A percentile compares a stretch with the other conserved stretches of the same genome.
Evolutionary conservation across 257 asterid species (phyloP).

Genomic region (Solanum chilense): DNA sequence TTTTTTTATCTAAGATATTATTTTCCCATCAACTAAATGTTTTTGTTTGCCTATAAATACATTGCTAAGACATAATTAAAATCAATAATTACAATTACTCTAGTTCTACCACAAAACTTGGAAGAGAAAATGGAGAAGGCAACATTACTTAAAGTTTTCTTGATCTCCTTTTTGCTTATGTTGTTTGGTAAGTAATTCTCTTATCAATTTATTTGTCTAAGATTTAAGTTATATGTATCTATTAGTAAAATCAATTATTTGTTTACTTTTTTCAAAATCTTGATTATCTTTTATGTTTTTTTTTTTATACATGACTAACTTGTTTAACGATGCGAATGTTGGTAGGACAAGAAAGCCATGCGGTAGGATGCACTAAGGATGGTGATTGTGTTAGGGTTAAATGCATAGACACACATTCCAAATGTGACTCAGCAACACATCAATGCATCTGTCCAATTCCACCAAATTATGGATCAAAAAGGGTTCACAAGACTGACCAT

Average conservation of each 20-base stretch:
- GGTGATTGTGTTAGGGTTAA: neutral
- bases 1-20: neutral
- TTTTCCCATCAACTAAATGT: neutral
- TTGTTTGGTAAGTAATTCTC: neutral
- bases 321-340: no score
- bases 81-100: neutral
- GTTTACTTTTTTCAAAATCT: neutral
- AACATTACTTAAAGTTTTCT: neutral
- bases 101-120: neutral
- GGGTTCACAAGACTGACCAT: neutral
- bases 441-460: neutral
- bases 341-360: neutral
- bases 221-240: neutral
- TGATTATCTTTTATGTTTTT: neutral
- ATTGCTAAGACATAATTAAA: neutral
- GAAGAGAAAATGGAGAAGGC: neutral
- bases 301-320: neutral
- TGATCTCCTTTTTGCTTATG: neutral
- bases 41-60: neutral
- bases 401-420: neutral
- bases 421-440: neutral
- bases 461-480: neutral
- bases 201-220: neutral
- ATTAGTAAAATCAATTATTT: neutral
- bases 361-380: neutral